Base-by-base conservation (phyloP, 2,329 filamentous ascomycete species). In the Trematosphaeria pertusa region DNA sequence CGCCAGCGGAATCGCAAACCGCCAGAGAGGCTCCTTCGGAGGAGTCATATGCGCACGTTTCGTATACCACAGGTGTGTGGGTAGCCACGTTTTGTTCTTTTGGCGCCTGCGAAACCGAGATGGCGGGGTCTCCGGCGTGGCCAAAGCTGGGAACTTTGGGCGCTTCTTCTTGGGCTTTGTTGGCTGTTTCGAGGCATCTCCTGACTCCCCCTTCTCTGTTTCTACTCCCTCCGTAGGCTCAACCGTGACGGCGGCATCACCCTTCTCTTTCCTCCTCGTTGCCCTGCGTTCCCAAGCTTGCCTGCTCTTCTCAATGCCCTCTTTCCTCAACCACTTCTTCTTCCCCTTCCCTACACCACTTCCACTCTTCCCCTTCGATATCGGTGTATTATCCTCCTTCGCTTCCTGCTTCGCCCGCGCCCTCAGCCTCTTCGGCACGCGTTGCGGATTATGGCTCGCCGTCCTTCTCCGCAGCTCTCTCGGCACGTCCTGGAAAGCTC, bases 361-460 rank as follows among this genome's bases (percentile, higher is more conserved):
- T 50, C 86, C 79, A 53, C 81, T 84, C 51, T 81, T 80, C 1
- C 81, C 78, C 40, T 86, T 87, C 5, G 92, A 86, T 0, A 85
- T 88, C 0, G 94, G 92, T 0, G 93, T 96, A 55, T 97, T 97
- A 65, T 97, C 93, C 45, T 95, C 89, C 12, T 78, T 78, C 86
- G 96, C 95, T 80, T 87, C 85, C 67, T 79, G 78, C 61, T 78
- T 82, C 1, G 91, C 91, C 57, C 88, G 82, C 30, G 75, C 75
- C 45, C 88, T 82, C 64, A 97, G 74, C 52, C 91, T 78, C 65
- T 87, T 87, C 2, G 94, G 94, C 12, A 99, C 87, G 52, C 88
- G 84, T 74, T 93, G 96, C 26, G 89, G 88, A 80, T 99, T 97
- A 74, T 99, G 94, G 70, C 91, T 96, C 15, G 93, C 94, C 0